These are phyloP conservation scores for Blastobotrys malaysiensis DNA, from an alignment of 1,139 yeast genomes.

Conservation along the genomic window DNA sequence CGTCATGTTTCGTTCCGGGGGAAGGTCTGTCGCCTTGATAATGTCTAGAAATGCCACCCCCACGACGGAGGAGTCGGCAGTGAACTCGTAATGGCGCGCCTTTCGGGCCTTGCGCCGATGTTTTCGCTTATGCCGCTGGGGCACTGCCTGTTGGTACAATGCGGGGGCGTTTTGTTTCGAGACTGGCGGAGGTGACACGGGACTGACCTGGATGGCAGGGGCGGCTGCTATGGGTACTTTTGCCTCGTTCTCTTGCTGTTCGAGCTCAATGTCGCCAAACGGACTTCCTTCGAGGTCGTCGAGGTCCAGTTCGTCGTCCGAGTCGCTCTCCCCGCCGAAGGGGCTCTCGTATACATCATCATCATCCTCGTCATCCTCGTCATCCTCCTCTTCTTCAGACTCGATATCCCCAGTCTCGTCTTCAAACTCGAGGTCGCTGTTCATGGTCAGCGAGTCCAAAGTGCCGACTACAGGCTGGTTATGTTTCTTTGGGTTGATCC, in stretches of 20 bases:
- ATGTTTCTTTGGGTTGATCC: neutral
- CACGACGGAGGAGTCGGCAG: constrained; percentile 42
- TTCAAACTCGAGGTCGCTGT: constrained; percentile 6
- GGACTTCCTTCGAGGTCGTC: neutral
- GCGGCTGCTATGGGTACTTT: neutral
- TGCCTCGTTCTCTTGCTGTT: constrained; percentile 1
- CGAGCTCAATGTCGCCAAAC: neutral
- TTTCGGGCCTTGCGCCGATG: neutral
- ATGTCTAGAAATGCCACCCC: constrained; percentile 80
- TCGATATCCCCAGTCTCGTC: constrained; percentile 12
- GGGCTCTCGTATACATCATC: constrained; percentile 1
- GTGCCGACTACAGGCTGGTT: neutral
- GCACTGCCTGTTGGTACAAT: neutral
- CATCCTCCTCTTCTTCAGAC: constrained; percentile 16
- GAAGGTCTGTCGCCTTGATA: constrained; percentile 53
- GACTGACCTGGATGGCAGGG: constrained; percentile 8
- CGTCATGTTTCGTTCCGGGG: constrained; percentile 37
- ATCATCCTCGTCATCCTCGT: constrained; percentile 9
- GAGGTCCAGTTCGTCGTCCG: neutral
- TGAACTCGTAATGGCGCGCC: constrained; percentile 29
- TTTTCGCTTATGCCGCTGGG: constrained; percentile 1
- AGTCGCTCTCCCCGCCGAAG: neutral
- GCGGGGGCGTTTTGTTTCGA: neutral
- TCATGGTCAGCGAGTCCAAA: neutral
- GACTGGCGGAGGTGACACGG: neutral